phyloP scores from a whole-genome alignment of 495 filamentous ascomycete genomes.

The Staphylotrichum longicolle region DNA sequence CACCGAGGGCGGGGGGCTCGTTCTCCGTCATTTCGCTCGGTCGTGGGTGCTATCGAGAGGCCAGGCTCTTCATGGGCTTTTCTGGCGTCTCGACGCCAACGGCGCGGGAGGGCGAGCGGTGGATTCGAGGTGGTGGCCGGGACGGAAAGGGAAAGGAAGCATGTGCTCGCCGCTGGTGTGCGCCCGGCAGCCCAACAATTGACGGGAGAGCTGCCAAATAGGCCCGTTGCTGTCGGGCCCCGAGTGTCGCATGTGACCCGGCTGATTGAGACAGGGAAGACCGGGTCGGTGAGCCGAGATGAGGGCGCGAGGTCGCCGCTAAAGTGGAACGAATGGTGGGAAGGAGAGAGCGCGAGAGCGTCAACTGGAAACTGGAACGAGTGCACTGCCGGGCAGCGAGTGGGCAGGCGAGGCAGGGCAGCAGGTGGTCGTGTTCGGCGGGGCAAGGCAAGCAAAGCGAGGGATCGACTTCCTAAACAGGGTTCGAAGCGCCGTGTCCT shows the following conservation, averaged over 20 bases:
- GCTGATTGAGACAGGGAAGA: background rate
- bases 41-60: conserved; percentile 17
- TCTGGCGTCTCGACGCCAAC: conserved; percentile 3
- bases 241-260: conserved; percentile 21
- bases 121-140: background rate
- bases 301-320: conserved; percentile 1
- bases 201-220: conserved; percentile 23
- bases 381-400: background rate
- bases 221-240: conserved; percentile 18
- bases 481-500: conserved; percentile 15
- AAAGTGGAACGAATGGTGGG: conserved; percentile 10
- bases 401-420: background rate
- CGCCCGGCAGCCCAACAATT: conserved; percentile 24
- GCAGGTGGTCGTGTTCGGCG: conserved; percentile 14
- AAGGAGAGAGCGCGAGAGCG: background rate
- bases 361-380: background rate
- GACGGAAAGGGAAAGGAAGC: conserved; percentile 20
- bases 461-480: conserved; percentile 26
- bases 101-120: background rate
- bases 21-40: conserved; percentile 44
- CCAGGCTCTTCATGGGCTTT: conserved; percentile 28
- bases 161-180: conserved; percentile 17
- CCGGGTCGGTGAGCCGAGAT: conserved; percentile 16
- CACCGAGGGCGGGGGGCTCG: conserved; percentile 34
- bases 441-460: conserved; percentile 19